phyloP scores from a whole-genome alignment of 1,284 basidiomycete species.

The Puccinia novopanici region DNA sequence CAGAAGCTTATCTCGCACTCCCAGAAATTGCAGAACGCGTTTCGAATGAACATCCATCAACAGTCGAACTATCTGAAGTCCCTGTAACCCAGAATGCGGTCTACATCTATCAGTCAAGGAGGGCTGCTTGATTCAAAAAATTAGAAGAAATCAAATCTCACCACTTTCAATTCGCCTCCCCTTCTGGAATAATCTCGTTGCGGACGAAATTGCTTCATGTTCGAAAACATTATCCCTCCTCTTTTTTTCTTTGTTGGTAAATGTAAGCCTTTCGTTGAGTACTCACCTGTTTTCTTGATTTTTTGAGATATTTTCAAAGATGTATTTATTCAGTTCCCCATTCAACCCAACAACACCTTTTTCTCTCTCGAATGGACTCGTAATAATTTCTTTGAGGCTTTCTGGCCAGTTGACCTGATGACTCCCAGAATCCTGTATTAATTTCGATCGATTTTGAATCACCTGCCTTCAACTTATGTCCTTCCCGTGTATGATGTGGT shows the following conservation, averaged over 20 bases:
- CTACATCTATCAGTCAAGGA: not conserved
- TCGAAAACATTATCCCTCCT: not conserved
- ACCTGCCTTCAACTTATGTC: too few relatives aligned
- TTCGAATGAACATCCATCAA: conserved; percentile 1
- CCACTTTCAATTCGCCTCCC: not conserved
- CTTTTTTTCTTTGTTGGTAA: not conserved
- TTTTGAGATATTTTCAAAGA: not conserved
- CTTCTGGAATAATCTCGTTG: not conserved
- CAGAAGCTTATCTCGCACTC: not conserved
- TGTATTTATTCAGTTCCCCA: not conserved
- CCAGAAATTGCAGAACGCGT: not conserved
- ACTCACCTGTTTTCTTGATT: not conserved
- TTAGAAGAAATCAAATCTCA: not conserved
- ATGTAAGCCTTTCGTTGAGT: not conserved
- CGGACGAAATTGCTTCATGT: not conserved
- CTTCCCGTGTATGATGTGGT: too few relatives aligned
- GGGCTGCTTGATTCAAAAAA: not conserved
- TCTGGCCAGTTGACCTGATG: not conserved
- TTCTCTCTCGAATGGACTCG: not conserved
- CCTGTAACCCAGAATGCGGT: not conserved
- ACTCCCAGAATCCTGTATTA: too few relatives aligned
- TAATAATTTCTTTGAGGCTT: not conserved
- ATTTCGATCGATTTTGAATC: not conserved
- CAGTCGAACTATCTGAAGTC: not conserved
- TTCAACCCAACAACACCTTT: not conserved